phyloP scores from a whole-genome alignment of 345 rosid genomes.

The Murraya paniculata region DNA sequence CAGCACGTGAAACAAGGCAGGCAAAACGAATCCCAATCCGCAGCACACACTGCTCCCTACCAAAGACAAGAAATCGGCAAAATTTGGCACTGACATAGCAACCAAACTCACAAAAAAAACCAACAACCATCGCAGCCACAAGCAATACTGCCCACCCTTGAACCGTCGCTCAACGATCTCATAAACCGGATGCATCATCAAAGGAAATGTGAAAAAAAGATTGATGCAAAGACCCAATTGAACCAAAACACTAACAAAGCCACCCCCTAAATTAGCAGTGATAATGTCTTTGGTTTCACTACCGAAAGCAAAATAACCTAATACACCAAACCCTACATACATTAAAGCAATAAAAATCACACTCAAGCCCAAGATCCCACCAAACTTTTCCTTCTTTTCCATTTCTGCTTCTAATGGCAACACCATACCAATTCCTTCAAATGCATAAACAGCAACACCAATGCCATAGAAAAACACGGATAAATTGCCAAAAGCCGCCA shows the following conservation, averaged over 20 bases:
- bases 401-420: conserved; percentile 70
- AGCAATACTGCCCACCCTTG: conserved; percentile 54
- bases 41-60: conserved; percentile 92
- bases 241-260: conserved; percentile 56
- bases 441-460: conserved; percentile 78
- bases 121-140: conserved; percentile 76
- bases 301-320: conserved; percentile 87
- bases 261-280: conserved; percentile 69
- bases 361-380: conserved; percentile 43
- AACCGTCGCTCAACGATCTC: conserved; percentile 80
- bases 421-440: conserved; percentile 81
- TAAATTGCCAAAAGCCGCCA: conserved; percentile 57
- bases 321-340: conserved; percentile 61
- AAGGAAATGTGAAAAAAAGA: conserved; percentile 84
- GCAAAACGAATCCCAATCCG: conserved; percentile 74
- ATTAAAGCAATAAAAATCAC: conserved; percentile 57
- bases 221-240: conserved; percentile 79
- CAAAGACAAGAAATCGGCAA: conserved; percentile 79
- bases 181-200: conserved; percentile 93
- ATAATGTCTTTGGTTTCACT: conserved; percentile 65
- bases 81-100: conserved; percentile 78
- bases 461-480: conserved; percentile 70
- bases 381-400: conserved; percentile 57
- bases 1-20: conserved; percentile 71
- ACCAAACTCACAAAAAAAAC: conserved; percentile 61